Conservation (phyloP, 2,329 filamentous ascomycete species). For the Zopfia rhizophila region DNA sequence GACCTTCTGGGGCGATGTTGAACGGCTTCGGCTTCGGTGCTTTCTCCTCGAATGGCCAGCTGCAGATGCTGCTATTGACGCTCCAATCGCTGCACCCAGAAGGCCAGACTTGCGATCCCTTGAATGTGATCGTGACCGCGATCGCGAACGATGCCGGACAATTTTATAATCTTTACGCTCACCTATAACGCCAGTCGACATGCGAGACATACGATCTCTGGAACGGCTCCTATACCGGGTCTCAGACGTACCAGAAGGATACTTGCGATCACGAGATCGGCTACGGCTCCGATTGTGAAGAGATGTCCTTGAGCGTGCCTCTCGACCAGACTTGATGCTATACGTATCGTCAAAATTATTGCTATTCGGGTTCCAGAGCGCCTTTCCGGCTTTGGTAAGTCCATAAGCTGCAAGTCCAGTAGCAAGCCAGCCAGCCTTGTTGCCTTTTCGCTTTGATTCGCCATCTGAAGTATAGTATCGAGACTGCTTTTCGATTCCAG, state of each 20-base stretch:
- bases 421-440: constrained; percentile 62
- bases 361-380: constrained; percentile 59
- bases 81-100: constrained; percentile 51
- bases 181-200: constrained; percentile 46
- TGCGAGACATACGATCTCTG: constrained; percentile 44
- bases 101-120: constrained; percentile 47
- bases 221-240: constrained; percentile 52
- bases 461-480: constrained; percentile 59
- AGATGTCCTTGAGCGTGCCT: constrained; percentile 40
- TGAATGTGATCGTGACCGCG: constrained; percentile 55
- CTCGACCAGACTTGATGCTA: constrained; percentile 65
- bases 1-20: constrained; percentile 46
- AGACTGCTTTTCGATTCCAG: constrained; percentile 68
- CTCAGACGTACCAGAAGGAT: constrained; percentile 57
- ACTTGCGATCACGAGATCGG: constrained; percentile 52
- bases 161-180: constrained; percentile 50
- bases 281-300: constrained; percentile 49
- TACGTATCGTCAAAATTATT: constrained; percentile 70
- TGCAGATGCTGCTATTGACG: constrained; percentile 53
- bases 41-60: constrained; percentile 42
- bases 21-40: constrained; percentile 42
- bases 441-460: constrained; percentile 53
- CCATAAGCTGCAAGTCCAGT: constrained; percentile 66
- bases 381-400: constrained; percentile 63
- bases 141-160: constrained; percentile 44